Evolutionary conservation across 2,329 filamentous ascomycete species (phyloP).

Genomic region (Microdochium nivale): DNA sequence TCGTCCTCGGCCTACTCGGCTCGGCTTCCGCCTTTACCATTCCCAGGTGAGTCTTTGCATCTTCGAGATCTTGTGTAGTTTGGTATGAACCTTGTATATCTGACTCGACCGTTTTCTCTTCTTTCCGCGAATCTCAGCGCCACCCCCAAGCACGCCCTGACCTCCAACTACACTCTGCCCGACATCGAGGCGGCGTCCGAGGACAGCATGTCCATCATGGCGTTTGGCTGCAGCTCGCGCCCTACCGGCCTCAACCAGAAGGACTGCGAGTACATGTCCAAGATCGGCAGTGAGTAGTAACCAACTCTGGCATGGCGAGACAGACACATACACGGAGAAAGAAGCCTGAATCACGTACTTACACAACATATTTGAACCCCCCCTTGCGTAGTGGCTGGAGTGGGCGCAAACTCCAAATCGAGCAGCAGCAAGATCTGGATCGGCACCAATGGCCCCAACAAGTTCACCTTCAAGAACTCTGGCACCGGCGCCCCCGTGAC

Average conservation of each 20-base stretch:
- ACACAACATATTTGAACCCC: too few relatives aligned
- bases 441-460: constrained; percentile 17
- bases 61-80: neutral
- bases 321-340: too few relatives aligned
- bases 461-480: constrained; percentile 18
- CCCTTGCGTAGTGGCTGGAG: constrained; percentile 3
- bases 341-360: too few relatives aligned
- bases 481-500: constrained; percentile 10
- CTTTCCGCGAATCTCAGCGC: too few relatives aligned
- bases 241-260: constrained; percentile 10
- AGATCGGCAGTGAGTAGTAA: constrained; percentile 9
- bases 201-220: neutral
- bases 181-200: neutral
- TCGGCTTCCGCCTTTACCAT: neutral
- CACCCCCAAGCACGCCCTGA: neutral
- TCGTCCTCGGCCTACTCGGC: neutral
- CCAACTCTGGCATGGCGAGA: too few relatives aligned
- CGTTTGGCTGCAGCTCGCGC: constrained; percentile 6
- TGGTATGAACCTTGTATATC: too few relatives aligned
- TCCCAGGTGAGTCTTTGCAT: neutral
- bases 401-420: constrained; percentile 13
- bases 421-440: constrained; percentile 19
- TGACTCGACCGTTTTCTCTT: too few relatives aligned
- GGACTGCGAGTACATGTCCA: constrained; percentile 18
- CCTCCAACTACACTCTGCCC: neutral